phyloP scores from a whole-genome alignment of 2,329 filamentous ascomycete genomes.

The Pseudogymnoascus sp. region DNA sequence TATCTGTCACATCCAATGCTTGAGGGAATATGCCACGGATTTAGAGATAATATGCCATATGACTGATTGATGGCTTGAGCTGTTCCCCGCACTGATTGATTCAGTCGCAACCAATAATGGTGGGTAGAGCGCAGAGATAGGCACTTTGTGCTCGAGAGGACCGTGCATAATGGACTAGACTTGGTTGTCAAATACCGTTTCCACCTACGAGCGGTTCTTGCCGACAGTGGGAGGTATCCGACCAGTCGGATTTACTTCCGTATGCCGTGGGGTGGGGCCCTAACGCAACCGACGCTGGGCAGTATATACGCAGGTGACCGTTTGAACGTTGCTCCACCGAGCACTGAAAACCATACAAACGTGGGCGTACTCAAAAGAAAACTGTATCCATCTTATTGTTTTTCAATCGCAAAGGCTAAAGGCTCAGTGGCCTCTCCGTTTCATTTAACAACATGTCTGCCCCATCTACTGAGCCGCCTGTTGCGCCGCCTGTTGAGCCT shows the following conservation, averaged over 20 bases:
- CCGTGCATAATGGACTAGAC: not conserved
- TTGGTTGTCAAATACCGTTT: not conserved
- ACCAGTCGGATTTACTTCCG: not conserved
- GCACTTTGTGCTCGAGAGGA: not conserved
- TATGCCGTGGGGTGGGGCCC: not conserved
- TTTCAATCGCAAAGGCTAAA: not conserved
- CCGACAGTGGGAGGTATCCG: not conserved
- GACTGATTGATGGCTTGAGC: not conserved
- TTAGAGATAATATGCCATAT: not conserved
- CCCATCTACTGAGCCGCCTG: not conserved
- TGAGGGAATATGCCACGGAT: not conserved
- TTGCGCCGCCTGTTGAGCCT: not conserved
- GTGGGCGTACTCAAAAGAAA: not conserved
- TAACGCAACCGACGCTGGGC: not conserved
- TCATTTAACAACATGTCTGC: not conserved
- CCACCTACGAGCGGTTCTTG: not conserved
- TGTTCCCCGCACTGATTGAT: not conserved
- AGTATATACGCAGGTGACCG: not conserved
- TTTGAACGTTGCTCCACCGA: not conserved
- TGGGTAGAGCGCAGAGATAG: not conserved
- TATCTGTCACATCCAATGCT: not conserved
- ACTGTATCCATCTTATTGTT: not conserved
- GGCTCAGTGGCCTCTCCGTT: not conserved
- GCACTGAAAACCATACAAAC: not conserved
- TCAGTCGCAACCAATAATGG: not conserved